Conservation (phyloP, 495 filamentous ascomycete genomes). For the Neurospora sp. region DNA sequence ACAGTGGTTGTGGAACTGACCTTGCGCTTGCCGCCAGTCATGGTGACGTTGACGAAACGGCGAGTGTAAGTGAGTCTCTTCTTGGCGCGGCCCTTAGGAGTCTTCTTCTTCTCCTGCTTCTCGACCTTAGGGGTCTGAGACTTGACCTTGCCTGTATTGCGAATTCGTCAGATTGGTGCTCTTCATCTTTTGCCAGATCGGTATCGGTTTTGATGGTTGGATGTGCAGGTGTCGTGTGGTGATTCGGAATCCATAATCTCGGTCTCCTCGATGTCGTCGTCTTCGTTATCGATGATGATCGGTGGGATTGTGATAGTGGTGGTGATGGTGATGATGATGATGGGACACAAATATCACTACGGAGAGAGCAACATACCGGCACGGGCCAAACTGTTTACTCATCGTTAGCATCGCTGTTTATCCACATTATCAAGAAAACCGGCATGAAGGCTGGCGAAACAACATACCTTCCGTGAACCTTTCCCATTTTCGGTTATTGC, state of each 20-base stretch:
- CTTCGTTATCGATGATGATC: neutral
- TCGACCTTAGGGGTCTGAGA: constrained; percentile 59
- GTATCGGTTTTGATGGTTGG: neutral
- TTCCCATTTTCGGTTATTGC: constrained; percentile 27
- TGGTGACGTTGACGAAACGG: constrained; percentile 98
- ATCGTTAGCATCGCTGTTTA: constrained; percentile 5
- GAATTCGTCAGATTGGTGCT: constrained; percentile 4
- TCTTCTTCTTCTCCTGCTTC: constrained; percentile 85
- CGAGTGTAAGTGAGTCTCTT: constrained; percentile 96
- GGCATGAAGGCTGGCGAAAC: neutral
- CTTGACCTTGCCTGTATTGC: constrained; percentile 35
- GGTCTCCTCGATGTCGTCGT: neutral
- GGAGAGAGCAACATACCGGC: constrained; percentile 19
- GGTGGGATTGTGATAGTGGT: neutral
- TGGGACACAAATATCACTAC: neutral
- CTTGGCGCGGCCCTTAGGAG: constrained; percentile 95
- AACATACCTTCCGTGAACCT: constrained; percentile 29
- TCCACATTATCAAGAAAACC: neutral
- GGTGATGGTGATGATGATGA: neutral
- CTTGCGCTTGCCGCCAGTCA: constrained; percentile 99
- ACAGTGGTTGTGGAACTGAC: constrained; percentile 30
- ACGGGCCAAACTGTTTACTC: constrained; percentile 23
- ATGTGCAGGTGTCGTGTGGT: neutral
- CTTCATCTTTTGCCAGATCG: neutral
- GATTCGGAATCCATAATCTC: neutral